These are phyloP conservation scores for Colletotrichum neosansevieriae DNA, from an alignment of 2,329 filamentous ascomycete species.

Conservation along the genomic window DNA sequence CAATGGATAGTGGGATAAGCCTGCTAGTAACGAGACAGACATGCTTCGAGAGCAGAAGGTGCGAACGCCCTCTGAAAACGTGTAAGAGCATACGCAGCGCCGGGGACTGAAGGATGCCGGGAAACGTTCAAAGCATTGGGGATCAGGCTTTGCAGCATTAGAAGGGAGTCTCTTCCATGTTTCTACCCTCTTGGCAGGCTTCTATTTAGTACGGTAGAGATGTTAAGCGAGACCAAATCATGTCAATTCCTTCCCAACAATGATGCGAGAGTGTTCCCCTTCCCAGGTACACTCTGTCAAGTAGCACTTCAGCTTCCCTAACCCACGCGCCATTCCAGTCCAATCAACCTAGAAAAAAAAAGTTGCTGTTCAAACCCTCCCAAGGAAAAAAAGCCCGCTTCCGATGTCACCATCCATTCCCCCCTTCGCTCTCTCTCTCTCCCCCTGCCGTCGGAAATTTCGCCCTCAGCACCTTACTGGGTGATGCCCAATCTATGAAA, in stretches of 20 bases:
- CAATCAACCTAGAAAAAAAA: background rate
- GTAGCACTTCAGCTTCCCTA: slow-evolving; percentile 6
- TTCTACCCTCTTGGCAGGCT: background rate
- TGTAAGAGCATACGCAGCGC: slow-evolving; percentile 25
- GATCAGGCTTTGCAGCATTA: slow-evolving; percentile 8
- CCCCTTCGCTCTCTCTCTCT: background rate
- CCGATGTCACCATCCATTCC: background rate
- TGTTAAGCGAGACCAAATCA: background rate
- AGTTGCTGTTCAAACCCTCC: background rate
- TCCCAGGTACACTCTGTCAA: background rate
- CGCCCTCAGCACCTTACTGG: too few species aligned
- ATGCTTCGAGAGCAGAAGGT: background rate
- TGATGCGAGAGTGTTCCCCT: background rate
- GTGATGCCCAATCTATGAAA: background rate
- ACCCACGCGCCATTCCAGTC: slow-evolving; percentile 11
- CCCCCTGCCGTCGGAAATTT: background rate
- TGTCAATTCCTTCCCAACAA: background rate
- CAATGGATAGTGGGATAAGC: background rate
- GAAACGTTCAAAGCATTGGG: background rate
- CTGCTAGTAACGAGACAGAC: too few species aligned
- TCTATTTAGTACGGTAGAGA: background rate
- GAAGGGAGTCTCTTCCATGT: background rate
- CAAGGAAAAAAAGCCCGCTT: background rate
- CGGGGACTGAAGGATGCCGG: background rate
- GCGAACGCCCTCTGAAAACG: background rate